These are phyloP conservation scores for Agrocybe praecox DNA, from an alignment of 768 basidiomycete genomes.

Conservation along the genomic window DNA sequence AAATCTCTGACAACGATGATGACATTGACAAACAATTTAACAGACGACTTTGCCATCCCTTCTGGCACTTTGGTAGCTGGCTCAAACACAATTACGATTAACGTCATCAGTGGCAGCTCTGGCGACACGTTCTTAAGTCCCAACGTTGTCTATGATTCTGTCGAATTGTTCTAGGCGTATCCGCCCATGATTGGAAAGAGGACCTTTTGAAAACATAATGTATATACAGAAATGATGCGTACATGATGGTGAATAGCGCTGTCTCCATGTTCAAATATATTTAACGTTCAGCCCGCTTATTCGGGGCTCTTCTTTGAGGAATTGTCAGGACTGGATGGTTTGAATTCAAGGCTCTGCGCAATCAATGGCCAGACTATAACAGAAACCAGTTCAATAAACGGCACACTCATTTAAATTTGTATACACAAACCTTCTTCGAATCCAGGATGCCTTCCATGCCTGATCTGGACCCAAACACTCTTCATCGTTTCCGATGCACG, in stretches of 20 bases:
- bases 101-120: slow-evolving; percentile 44
- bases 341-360: slow-evolving; percentile 63
- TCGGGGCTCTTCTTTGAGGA: slow-evolving; percentile 7
- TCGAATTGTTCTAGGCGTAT: slow-evolving; percentile 35
- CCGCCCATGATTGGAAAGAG: too few species aligned
- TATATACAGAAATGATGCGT: neutral
- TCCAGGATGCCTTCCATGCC: slow-evolving; percentile 81
- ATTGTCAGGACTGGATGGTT: slow-evolving; percentile 31
- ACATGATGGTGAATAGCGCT: neutral
- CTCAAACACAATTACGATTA: slow-evolving; percentile 44
- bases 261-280: neutral
- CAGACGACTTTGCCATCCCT: slow-evolving; percentile 45
- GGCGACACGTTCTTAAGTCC: slow-evolving; percentile 47
- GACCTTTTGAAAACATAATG: neutral
- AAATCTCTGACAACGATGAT: neutral
- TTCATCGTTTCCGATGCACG: slow-evolving; percentile 83
- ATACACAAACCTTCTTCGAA: slow-evolving; percentile 73
- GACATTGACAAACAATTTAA: neutral
- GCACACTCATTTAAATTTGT: neutral
- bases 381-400: neutral
- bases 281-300: neutral
- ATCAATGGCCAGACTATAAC: slow-evolving; percentile 68
- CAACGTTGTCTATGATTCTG: slow-evolving; percentile 46
- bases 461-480: slow-evolving; percentile 83
- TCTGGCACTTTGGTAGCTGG: slow-evolving; percentile 42